These are phyloP conservation scores for Phytophthora chlamydospora DNA, from an alignment of 352 stramenopile genomes.

Conservation along the genomic window DNA sequence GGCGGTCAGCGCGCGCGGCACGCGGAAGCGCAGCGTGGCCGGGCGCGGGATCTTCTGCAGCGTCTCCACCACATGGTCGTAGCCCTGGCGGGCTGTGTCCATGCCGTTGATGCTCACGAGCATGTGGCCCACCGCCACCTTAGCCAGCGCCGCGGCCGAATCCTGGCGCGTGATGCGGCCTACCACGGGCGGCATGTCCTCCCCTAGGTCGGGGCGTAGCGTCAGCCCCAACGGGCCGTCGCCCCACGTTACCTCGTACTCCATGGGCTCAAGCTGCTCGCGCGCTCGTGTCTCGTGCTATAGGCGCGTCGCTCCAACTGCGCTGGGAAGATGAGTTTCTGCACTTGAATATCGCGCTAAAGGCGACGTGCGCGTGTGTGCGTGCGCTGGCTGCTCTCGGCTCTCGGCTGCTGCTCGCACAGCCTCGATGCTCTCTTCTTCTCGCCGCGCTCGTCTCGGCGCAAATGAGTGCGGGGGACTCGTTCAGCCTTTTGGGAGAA, in stretches of 20 bases:
- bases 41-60: constrained; percentile 85
- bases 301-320: constrained; percentile 6
- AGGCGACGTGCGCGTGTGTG: constrained; percentile 11
- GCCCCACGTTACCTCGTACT: constrained; percentile 89
- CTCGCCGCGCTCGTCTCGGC: constrained; percentile 23
- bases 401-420: constrained; percentile 13
- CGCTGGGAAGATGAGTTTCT: neutral
- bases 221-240: constrained; percentile 84
- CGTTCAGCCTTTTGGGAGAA: constrained; percentile 24
- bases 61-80: constrained; percentile 82
- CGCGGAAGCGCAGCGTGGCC: constrained; percentile 82
- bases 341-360: constrained; percentile 1
- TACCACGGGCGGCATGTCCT: constrained; percentile 89
- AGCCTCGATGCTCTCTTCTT: constrained; percentile 18
- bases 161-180: constrained; percentile 88
- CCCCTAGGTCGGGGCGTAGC: constrained; percentile 79
- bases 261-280: constrained; percentile 46
- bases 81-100: constrained; percentile 86
- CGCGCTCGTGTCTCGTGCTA: constrained; percentile 5
- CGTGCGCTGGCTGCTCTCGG: constrained; percentile 18
- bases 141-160: constrained; percentile 78
- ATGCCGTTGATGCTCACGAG: constrained; percentile 90
- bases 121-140: constrained; percentile 87
- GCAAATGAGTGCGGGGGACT: constrained; percentile 33
- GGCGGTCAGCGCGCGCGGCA: constrained; percentile 58